A percentile compares a stretch with the other conserved stretches of the same genome.
phyloP scores from a whole-genome alignment of 2,329 filamentous ascomycete species.

The Colletotrichum sp. region DNA sequence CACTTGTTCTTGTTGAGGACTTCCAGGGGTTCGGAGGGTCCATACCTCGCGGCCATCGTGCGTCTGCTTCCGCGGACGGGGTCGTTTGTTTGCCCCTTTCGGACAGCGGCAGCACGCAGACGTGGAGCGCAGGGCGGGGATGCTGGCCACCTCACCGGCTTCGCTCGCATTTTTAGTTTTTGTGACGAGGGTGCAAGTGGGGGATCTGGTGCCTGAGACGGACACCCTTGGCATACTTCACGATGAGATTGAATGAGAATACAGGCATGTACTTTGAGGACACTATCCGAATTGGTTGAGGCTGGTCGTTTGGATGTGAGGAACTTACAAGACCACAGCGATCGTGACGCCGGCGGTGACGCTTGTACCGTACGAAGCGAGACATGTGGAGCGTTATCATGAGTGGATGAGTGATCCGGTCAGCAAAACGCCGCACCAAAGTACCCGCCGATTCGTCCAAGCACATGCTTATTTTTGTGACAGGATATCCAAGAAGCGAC shows the following conservation, averaged over 20 bases:
- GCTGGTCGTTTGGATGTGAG: neutral
- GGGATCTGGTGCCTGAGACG: neutral
- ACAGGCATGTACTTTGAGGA: slow-evolving; percentile 36
- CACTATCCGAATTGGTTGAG: neutral
- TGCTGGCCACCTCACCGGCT: neutral
- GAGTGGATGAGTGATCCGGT: slow-evolving; percentile 89
- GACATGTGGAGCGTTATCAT: slow-evolving; percentile 85
- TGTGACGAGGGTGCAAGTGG: neutral
- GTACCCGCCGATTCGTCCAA: neutral
- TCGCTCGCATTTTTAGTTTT: neutral
- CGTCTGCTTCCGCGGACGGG: neutral
- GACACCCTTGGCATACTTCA: neutral
- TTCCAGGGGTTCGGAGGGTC: neutral
- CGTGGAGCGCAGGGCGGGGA: neutral
- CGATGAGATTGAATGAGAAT: slow-evolving; percentile 51
- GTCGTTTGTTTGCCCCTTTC: neutral
- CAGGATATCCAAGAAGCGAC: slow-evolving; percentile 82
- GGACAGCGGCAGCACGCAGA: slow-evolving; percentile 6
- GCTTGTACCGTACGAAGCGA: slow-evolving; percentile 82
- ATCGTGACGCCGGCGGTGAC: slow-evolving; percentile 70
- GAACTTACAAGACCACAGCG: slow-evolving; percentile 49
- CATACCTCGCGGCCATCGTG: neutral
- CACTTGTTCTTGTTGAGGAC: neutral
- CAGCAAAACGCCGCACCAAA: slow-evolving; percentile 21
- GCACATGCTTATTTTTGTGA: neutral